Conservation (phyloP, 495 filamentous ascomycete species). For the Pseudoneurospora amorphoporcata region DNA sequence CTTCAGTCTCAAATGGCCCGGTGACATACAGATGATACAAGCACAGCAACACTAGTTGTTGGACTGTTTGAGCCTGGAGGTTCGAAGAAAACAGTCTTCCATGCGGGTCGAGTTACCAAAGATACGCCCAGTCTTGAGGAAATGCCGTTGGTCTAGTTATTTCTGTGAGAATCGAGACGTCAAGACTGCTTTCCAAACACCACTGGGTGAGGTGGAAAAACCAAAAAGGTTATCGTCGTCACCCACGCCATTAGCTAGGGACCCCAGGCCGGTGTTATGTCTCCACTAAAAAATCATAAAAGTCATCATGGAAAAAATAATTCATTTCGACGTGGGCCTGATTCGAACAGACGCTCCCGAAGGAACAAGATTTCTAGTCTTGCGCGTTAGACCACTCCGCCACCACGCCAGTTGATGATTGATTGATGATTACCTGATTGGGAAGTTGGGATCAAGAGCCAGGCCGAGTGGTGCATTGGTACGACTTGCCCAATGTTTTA, state of each 20-base stretch:
- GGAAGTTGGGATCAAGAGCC: not conserved
- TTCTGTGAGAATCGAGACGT: not conserved
- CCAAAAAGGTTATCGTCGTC: not conserved
- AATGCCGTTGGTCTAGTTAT: not conserved
- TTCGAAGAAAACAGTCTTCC: no score
- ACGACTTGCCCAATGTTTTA: not conserved
- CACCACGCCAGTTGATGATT: not conserved
- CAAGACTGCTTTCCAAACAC: not conserved
- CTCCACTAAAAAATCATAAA: not conserved
- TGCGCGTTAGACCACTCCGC: not conserved
- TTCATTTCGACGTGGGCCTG: not conserved
- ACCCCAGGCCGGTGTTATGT: not conserved
- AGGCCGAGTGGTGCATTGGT: not conserved
- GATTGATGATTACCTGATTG: not conserved
- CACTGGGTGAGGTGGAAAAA: not conserved
- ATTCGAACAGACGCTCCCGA: not conserved
- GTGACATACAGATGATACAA: no score
- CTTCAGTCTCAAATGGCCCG: no score
- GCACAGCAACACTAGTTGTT: not conserved
- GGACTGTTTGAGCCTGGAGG: not conserved
- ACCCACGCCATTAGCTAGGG: not conserved
- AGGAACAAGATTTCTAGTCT: conserved; percentile 1
- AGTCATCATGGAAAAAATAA: not conserved
- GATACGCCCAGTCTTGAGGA: not conserved
- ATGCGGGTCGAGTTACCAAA: no score